Conservation (phyloP, 306 rosid genomes). For the Elaeagnus macrophylla region DNA sequence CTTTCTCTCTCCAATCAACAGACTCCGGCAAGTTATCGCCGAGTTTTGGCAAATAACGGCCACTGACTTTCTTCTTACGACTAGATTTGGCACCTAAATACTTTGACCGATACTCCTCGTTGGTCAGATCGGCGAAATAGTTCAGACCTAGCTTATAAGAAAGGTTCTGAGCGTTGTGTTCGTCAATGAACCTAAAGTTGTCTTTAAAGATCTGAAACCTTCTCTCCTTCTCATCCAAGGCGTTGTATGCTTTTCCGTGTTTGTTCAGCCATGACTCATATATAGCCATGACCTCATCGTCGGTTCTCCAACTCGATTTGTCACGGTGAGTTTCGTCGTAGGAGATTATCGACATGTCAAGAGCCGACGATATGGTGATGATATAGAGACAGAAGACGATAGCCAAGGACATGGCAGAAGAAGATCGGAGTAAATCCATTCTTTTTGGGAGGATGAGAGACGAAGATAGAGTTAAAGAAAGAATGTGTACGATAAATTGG, state of each 20-base stretch:
- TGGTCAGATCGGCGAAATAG: conserved; percentile 85
- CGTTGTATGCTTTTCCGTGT: conserved; percentile 61
- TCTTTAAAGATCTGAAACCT: conserved; percentile 83
- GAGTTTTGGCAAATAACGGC: conserved; percentile 54
- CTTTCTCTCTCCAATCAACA: conserved; percentile 87
- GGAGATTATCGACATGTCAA: conserved; percentile 66
- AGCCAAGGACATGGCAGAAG: conserved; percentile 17
- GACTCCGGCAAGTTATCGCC: conserved; percentile 62
- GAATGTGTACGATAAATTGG: no score
- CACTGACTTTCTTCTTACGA: conserved; percentile 25
- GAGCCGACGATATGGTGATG: conserved; percentile 41
- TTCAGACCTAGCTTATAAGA: conserved; percentile 59
- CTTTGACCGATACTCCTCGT: conserved; percentile 68
- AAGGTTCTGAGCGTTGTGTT: conserved; percentile 40
- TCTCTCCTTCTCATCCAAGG: conserved; percentile 52
- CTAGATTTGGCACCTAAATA: conserved; percentile 46
- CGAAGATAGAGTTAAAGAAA: neutral
- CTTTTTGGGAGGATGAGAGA: neutral
- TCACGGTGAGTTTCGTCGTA: conserved; percentile 32
- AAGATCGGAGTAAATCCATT: conserved; percentile 42
- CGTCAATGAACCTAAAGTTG: conserved; percentile 66
- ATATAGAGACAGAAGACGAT: conserved; percentile 18
- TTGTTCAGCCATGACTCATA: conserved; percentile 67
- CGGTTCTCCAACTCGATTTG: conserved; percentile 33
- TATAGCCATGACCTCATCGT: conserved; percentile 48